Conservation (phyloP, 2,329 filamentous ascomycete genomes). For the Curvularia lunata region DNA sequence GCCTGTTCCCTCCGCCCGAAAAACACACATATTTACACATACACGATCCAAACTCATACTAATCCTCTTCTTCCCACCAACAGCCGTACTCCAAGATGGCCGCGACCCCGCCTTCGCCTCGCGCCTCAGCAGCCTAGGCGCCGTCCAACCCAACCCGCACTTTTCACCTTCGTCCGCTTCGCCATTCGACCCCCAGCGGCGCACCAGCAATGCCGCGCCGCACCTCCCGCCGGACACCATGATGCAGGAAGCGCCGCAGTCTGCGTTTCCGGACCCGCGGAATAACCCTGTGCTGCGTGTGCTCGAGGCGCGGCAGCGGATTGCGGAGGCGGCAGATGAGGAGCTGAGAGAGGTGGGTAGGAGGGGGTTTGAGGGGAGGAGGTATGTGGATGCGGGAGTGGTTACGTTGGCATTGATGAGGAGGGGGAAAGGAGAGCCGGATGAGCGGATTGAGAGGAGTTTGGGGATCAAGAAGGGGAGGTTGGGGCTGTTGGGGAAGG, state of each 20-base stretch:
- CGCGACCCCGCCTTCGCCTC: slow-evolving; percentile 73
- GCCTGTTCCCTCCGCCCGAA: not conserved
- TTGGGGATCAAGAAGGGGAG: slow-evolving; percentile 44
- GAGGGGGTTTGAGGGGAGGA: slow-evolving; percentile 50
- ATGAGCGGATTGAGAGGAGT: slow-evolving; percentile 40
- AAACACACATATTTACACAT: not conserved
- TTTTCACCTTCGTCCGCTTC: slow-evolving; percentile 63
- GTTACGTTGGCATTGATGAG: slow-evolving; percentile 49
- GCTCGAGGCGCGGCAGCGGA: slow-evolving; percentile 58
- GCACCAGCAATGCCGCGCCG: slow-evolving; percentile 24
- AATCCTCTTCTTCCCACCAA: not conserved
- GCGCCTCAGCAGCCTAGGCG: slow-evolving; percentile 73
- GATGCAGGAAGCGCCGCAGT: slow-evolving; percentile 40
- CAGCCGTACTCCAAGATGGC: slow-evolving; percentile 66
- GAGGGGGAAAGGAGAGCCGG: slow-evolving; percentile 36
- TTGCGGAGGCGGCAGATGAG: slow-evolving; percentile 60
- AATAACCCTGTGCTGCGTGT: slow-evolving; percentile 63
- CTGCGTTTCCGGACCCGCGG: slow-evolving; percentile 41
- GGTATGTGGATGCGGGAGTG: slow-evolving; percentile 54
- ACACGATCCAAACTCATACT: not conserved
- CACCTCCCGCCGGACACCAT: slow-evolving; percentile 37
- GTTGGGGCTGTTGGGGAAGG: slow-evolving; percentile 35
- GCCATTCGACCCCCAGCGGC: slow-evolving; percentile 42
- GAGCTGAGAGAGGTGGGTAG: slow-evolving; percentile 58
- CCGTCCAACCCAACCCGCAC: slow-evolving; percentile 64